Evolutionary conservation across 768 basidiomycete species (phyloP).

Genomic region (Mycena rosella): DNA sequence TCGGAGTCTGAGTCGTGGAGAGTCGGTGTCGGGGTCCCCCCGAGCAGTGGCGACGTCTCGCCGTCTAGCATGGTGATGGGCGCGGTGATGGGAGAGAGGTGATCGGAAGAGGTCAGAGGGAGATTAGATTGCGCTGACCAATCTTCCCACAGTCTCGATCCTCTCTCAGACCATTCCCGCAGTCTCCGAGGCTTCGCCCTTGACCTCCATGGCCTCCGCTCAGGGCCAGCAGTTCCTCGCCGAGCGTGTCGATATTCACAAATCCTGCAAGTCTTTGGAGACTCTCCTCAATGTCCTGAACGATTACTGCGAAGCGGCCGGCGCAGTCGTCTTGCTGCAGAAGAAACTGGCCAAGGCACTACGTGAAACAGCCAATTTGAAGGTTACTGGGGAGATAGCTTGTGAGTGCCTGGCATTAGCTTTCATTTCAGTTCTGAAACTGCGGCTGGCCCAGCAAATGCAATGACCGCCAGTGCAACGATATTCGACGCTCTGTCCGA

Average conservation of each 20-base stretch:
- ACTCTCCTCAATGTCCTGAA: slow-evolving; percentile 72
- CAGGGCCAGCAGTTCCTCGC: slow-evolving; percentile 50
- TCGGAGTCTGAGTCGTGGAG: slow-evolving; percentile 23
- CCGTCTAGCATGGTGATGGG: slow-evolving; percentile 16
- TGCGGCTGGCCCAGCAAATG: slow-evolving; percentile 63
- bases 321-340: slow-evolving; percentile 71
- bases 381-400: slow-evolving; percentile 71
- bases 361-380: slow-evolving; percentile 72
- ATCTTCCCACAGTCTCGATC: background rate
- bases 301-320: slow-evolving; percentile 82
- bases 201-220: slow-evolving; percentile 41
- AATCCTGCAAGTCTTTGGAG: slow-evolving; percentile 83
- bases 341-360: slow-evolving; percentile 82
- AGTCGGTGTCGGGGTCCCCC: slow-evolving; percentile 22
- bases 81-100: too few species aligned
- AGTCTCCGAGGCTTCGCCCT: background rate
- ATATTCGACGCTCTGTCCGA: slow-evolving; percentile 81
- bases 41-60: slow-evolving; percentile 30
- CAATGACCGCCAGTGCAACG: slow-evolving; percentile 71
- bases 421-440: slow-evolving; percentile 20
- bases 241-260: slow-evolving; percentile 82
- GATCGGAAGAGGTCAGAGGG: too few species aligned
- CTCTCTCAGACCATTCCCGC: background rate
- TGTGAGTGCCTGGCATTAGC: slow-evolving; percentile 54
- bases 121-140: background rate